Conservation (phyloP, 1,284 basidiomycete species). For the Malassezia psittaci region DNA sequence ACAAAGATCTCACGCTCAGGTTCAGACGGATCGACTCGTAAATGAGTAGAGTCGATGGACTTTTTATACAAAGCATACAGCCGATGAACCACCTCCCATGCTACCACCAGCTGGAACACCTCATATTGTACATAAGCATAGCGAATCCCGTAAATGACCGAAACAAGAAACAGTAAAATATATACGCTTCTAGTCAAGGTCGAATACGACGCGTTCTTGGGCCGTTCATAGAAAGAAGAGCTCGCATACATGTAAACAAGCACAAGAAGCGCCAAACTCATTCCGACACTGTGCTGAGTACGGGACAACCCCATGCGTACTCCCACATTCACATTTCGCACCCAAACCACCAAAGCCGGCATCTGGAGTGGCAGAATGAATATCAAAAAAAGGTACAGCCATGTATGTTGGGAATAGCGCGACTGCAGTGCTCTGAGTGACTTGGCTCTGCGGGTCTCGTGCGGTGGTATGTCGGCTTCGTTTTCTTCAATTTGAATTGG, state of each 20-base stretch:
- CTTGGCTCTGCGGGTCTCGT: conserved; percentile 13
- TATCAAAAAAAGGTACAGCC: conserved; percentile 55
- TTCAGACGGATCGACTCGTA: neutral
- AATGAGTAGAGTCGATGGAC: neutral
- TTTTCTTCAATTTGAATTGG: neutral
- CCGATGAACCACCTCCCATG: conserved; percentile 10
- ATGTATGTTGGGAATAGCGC: conserved; percentile 17
- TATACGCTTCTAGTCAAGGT: conserved; percentile 8
- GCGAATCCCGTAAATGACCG: conserved; percentile 26
- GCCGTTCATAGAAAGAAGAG: neutral
- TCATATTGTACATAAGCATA: conserved; percentile 27
- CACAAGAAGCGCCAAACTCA: conserved; percentile 59
- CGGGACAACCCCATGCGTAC: conserved; percentile 15
- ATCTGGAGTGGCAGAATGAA: conserved; percentile 70
- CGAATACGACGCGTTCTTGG: neutral
- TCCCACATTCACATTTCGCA: conserved; percentile 56
- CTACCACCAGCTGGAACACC: conserved; percentile 17
- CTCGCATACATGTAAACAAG: conserved; percentile 46
- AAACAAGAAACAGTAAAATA: conserved; percentile 17
- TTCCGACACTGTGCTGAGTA: conserved; percentile 61
- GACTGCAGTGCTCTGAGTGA: conserved; percentile 1
- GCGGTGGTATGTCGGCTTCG: conserved; percentile 17
- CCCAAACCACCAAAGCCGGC: conserved; percentile 78
- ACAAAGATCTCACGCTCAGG: conserved; percentile 3
- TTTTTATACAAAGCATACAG: conserved; percentile 1